Evolutionary conservation across 345 rosid species (phyloP).

Genomic region (Acer saccharum): DNA sequence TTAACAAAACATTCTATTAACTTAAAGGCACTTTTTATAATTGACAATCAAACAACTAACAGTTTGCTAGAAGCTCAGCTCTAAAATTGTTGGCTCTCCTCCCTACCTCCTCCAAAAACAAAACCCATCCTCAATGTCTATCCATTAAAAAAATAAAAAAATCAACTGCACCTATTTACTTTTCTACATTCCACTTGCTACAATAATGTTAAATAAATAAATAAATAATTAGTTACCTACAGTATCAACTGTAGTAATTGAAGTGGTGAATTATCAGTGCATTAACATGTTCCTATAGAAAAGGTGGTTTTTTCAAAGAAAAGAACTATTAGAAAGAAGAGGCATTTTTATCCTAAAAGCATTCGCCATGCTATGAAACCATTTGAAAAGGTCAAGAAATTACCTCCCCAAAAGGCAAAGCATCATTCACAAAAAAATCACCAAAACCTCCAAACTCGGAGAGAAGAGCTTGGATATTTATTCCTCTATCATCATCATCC

Average conservation of each 20-base stretch:
- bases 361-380: slow-evolving; percentile 1
- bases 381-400: slow-evolving; percentile 19
- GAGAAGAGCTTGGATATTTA: slow-evolving; percentile 94
- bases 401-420: slow-evolving; percentile 98
- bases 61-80: not conserved
- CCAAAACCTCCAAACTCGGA: slow-evolving; percentile 99
- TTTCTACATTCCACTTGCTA: not conserved
- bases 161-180: not conserved
- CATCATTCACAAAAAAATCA: slow-evolving; percentile 93
- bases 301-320: not conserved
- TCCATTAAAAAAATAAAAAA: not conserved
- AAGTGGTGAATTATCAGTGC: not conserved
- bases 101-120: not conserved
- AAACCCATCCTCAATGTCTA: not conserved
- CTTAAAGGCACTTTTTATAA: no score
- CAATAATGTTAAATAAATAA: not conserved
- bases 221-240: not conserved
- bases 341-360: not conserved
- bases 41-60: not conserved
- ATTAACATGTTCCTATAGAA: not conserved
- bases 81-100: not conserved
- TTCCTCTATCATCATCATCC: slow-evolving; percentile 95
- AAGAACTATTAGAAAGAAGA: not conserved
- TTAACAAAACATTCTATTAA: no score
- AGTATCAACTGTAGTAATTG: not conserved